Evolutionary conservation across 176 grass and related monocot genomes (phyloP).

Genomic region (Sorghum bicolor): DNA sequence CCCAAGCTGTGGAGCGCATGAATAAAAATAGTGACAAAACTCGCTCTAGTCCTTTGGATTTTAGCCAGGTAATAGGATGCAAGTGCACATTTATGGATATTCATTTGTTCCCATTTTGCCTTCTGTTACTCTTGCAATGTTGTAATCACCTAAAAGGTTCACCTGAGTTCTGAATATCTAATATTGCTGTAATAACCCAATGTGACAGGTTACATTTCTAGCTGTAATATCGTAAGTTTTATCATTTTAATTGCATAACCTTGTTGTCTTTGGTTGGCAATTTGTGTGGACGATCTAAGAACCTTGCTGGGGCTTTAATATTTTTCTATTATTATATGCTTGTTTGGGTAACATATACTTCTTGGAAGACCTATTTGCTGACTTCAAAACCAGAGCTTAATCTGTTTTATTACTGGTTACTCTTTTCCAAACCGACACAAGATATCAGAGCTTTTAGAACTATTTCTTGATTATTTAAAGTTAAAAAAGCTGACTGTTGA

Average conservation of each 20-base stretch:
- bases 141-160: neutral
- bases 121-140: neutral
- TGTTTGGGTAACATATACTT: neutral
- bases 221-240: neutral
- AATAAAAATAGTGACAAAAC: slow-evolving; percentile 53
- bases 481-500: neutral
- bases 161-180: neutral
- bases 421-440: neutral
- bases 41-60: slow-evolving; percentile 66
- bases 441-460: neutral
- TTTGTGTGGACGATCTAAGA: neutral
- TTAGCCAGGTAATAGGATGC: slow-evolving; percentile 51
- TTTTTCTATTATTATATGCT: neutral
- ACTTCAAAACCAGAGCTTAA: neutral
- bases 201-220: neutral
- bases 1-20: slow-evolving; percentile 33
- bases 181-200: neutral
- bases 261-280: neutral
- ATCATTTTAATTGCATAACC: neutral
- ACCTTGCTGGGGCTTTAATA: neutral
- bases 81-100: neutral
- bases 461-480: neutral
- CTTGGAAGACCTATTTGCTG: neutral
- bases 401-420: neutral
- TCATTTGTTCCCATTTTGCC: neutral